phyloP scores from a whole-genome alignment of 1,139 yeast species.

The Saccharomyces pastorianus region DNA sequence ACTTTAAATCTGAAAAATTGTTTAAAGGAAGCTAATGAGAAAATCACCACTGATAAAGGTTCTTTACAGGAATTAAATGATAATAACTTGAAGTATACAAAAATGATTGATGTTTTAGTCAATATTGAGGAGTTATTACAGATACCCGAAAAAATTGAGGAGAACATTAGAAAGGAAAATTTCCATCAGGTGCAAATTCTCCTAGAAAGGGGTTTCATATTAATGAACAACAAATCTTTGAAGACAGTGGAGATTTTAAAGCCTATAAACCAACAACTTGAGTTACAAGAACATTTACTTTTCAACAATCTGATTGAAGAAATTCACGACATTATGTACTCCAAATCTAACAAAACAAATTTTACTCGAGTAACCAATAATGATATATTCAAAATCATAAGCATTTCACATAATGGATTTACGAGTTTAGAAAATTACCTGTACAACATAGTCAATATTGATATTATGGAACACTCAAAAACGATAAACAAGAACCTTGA shows the following conservation, averaged over 20 bases:
- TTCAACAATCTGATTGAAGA: conserved; percentile 74
- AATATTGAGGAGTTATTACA: conserved; percentile 56
- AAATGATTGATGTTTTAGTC: conserved; percentile 62
- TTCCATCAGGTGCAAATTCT: conserved; percentile 63
- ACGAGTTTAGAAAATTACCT: conserved; percentile 49
- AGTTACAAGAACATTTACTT: conserved; percentile 54
- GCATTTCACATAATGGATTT: conserved; percentile 31
- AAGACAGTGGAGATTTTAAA: conserved; percentile 57
- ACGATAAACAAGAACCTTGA: conserved; percentile 35
- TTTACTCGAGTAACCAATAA: conserved; percentile 8
- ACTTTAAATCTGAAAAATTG: conserved; percentile 24
- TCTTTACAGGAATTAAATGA: conserved; percentile 56
- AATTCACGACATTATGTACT: conserved; percentile 61
- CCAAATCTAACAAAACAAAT: conserved; percentile 35
- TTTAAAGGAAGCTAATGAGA: conserved; percentile 40
- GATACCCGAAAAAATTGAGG: conserved; percentile 59
- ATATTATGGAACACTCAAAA: conserved; percentile 45
- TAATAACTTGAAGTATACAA: conserved; percentile 53
- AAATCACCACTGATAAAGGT: conserved; percentile 48
- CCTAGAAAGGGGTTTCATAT: conserved; percentile 46
- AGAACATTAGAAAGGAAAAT: conserved; percentile 54
- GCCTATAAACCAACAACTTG: conserved; percentile 50
- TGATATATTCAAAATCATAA: conserved; percentile 17
- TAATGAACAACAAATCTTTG: conserved; percentile 52
- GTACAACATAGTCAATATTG: conserved; percentile 50